These are phyloP conservation scores for Hansfordia pulvinata DNA, from an alignment of 2,329 filamentous ascomycete genomes.

Conservation along the genomic window DNA sequence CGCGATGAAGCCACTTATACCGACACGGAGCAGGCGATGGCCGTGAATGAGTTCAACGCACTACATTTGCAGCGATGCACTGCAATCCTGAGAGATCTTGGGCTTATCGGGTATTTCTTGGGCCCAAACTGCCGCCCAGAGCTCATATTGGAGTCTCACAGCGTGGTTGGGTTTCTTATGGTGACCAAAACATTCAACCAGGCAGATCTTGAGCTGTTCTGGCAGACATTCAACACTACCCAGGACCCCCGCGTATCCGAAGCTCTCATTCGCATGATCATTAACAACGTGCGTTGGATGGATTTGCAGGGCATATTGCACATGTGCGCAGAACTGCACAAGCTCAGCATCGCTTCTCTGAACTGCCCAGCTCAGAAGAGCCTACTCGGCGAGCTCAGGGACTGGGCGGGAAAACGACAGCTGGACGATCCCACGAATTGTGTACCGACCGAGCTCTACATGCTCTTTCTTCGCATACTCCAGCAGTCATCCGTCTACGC, in stretches of 20 bases:
- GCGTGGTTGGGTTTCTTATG: constrained; percentile 77
- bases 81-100: constrained; percentile 52
- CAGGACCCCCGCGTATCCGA: constrained; percentile 78
- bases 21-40: too few relatives aligned
- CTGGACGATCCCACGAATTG: too few relatives aligned
- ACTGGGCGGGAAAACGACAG: too few relatives aligned
- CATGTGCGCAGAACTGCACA: constrained; percentile 57
- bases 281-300: constrained; percentile 32
- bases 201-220: constrained; percentile 65
- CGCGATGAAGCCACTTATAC: constrained; percentile 18
- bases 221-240: constrained; percentile 68
- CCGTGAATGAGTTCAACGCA: constrained; percentile 11
- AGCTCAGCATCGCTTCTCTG: constrained; percentile 20
- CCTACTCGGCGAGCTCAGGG: too few relatives aligned
- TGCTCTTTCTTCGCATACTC: constrained; percentile 51
- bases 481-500: constrained; percentile 53
- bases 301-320: constrained; percentile 41
- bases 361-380: too few relatives aligned
- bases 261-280: constrained; percentile 58
- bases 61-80: constrained; percentile 52
- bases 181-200: constrained; percentile 63
- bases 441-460: constrained; percentile 25
- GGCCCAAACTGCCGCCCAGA: constrained; percentile 87
- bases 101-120: constrained; percentile 74
- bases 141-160: constrained; percentile 66